phyloP scores from a whole-genome alignment of 306 rosid species.

The Cicer cuneatum region DNA sequence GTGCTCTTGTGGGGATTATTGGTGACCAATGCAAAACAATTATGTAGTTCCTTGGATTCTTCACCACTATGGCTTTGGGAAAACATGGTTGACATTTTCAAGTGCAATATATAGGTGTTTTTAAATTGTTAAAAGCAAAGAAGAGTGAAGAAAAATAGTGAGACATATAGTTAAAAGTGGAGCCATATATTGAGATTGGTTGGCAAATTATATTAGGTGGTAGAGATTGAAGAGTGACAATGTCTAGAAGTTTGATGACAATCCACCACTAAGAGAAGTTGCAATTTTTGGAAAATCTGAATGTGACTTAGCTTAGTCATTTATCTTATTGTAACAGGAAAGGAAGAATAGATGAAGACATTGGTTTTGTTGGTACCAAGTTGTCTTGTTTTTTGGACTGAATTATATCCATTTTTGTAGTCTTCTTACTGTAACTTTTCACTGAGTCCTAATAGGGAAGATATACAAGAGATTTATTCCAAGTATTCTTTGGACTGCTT shows the following conservation, averaged over 20 bases:
- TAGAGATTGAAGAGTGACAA: conserved; percentile 16
- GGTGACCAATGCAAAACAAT: conserved; percentile 53
- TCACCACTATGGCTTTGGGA: conserved; percentile 23
- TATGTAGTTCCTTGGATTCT: conserved; percentile 22
- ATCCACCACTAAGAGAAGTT: neutral
- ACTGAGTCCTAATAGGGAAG: neutral
- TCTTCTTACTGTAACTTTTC: neutral
- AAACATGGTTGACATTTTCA: conserved; percentile 19
- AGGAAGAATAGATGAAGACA: neutral
- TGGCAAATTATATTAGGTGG: neutral
- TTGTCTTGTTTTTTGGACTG: neutral
- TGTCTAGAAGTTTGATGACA: conserved; percentile 30
- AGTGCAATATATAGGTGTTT: conserved; percentile 1
- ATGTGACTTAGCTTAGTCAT: neutral
- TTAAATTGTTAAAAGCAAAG: conserved; percentile 3
- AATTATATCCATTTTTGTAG: neutral
- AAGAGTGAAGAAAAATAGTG: conserved; percentile 22
- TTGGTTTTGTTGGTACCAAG: neutral
- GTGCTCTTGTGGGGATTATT: conserved; percentile 89
- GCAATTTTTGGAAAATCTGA: neutral
- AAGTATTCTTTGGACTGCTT: no score
- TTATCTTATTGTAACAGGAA: neutral
- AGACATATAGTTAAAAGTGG: conserved; percentile 12
- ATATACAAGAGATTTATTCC: no score
- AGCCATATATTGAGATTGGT: neutral